phyloP scores from a whole-genome alignment of 2,329 filamentous ascomycete genomes.

The Aspergillus sp. region DNA sequence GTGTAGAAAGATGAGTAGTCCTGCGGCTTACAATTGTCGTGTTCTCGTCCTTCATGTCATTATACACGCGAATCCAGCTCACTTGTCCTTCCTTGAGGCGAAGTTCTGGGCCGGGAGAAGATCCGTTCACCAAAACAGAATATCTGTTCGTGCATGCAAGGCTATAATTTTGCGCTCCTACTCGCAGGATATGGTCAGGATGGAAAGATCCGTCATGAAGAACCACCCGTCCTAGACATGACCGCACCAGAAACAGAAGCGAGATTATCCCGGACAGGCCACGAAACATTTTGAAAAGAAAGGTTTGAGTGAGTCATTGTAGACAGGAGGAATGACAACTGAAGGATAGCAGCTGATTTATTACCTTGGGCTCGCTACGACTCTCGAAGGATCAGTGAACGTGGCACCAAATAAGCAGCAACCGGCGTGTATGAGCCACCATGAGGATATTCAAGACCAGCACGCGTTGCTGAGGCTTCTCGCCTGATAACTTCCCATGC shows the following conservation, averaged over 20 bases:
- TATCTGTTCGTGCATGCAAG: constrained; percentile 26
- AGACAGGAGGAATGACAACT: no score
- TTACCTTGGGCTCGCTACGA: no score
- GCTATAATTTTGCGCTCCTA: background rate
- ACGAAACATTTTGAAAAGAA: background rate
- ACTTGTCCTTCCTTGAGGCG: constrained; percentile 47
- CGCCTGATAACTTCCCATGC: no score
- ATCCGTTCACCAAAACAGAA: constrained; percentile 54
- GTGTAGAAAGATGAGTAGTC: background rate
- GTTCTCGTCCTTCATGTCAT: constrained; percentile 54
- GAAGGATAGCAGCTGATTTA: no score
- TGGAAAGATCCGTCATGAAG: background rate
- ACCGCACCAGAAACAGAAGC: background rate
- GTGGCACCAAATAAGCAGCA: no score
- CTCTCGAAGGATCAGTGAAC: no score
- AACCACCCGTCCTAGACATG: background rate
- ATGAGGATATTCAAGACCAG: background rate
- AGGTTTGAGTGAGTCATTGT: no score
- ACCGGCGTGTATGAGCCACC: no score
- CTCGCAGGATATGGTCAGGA: background rate
- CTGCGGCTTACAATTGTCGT: constrained; percentile 53
- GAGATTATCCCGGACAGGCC: background rate
- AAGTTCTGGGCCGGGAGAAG: constrained; percentile 52
- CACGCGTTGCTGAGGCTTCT: background rate
- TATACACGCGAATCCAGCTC: constrained; percentile 59